Percentiles rank a stretch among this genome's conserved stretches.
phyloP scores from a whole-genome alignment of 1,139 yeast species.

The Saccharomyces uvarum region DNA sequence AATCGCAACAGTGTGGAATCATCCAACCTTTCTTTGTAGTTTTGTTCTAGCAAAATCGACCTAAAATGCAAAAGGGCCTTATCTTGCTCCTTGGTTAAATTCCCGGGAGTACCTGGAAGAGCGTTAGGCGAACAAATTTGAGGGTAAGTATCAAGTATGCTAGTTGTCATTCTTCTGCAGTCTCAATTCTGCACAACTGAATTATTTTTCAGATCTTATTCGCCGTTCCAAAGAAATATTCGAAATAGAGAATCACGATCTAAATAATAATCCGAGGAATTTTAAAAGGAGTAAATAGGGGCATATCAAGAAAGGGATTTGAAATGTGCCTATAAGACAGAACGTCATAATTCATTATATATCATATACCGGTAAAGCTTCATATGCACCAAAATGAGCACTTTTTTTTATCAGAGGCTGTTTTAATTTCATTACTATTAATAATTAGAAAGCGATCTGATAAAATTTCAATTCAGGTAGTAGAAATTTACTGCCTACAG shows the following conservation, averaged over 20 bases:
- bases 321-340: neutral
- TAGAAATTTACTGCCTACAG: neutral
- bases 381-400: neutral
- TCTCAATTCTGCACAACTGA: neutral
- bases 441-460: neutral
- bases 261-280: neutral
- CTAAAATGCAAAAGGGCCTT: constrained; percentile 50
- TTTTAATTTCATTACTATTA: neutral
- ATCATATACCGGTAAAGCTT: neutral
- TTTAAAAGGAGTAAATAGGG: constrained; percentile 1
- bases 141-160: constrained; percentile 47
- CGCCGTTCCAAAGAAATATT: neutral
- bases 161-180: constrained; percentile 14
- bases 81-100: constrained; percentile 60
- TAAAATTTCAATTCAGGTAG: neutral
- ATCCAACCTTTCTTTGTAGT: constrained; percentile 67
- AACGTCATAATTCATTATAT: neutral
- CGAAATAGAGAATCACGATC: neutral
- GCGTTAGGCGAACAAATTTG: constrained; percentile 52
- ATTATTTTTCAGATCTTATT: neutral
- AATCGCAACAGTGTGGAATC: constrained; percentile 80
- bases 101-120: constrained; percentile 73
- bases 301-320: neutral
- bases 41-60: constrained; percentile 48
- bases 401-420: neutral